Evolutionary conservation across 2,329 filamentous ascomycete genomes (phyloP), one percentile per base, ranked within the genome.

Genomic region (Diaporthe eres): DNA sequence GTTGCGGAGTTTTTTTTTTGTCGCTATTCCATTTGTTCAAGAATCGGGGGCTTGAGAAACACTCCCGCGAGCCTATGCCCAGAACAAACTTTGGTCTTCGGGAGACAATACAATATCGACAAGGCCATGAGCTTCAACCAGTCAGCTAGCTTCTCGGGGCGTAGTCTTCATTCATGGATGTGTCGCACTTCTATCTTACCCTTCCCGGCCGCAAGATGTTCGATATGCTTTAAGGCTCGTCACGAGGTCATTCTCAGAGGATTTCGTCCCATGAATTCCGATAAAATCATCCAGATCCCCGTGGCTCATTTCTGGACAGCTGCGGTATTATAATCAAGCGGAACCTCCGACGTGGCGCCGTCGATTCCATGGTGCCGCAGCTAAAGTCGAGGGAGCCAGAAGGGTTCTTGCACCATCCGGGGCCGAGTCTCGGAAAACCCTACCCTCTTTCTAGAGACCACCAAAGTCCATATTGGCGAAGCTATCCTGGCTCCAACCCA

Each of bases 401-500:
- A 2, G 10, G 37, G 10, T 12, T 39, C 37, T 39, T 39, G 37
- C 2, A 39, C 37, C 37, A 39, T 39, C 37, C 37, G 10, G 37
- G 37, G 37, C 37, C 37, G 37, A 39, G 37, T 39, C 9, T 39
- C 10, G 37, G 37, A 12, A 2, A 39, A 39, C 37, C 37, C 34
- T 34, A 34, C 1, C 34, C 34, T 34, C 34, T 19, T 47, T 31
- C 9, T 42, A 77, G 3, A 72, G 1, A 10, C 34, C 39, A 34
- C 49, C 22, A 25, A 68, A 74, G 25, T 72, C 76, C 12, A 68
- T 15, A 42, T 61, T n/a, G 9, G 17, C 68, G 19, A 65, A 31
- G n/a, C 42, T 71, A n/a, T 78, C 63, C 34, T 74, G 44, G 17
- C 84, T 81, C 87, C 87, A 88, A 0, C 83, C 82, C 84, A 85